These are phyloP conservation scores for Stenocarpella maydis DNA, from an alignment of 2,329 filamentous ascomycete genomes.

Conservation along the genomic window DNA sequence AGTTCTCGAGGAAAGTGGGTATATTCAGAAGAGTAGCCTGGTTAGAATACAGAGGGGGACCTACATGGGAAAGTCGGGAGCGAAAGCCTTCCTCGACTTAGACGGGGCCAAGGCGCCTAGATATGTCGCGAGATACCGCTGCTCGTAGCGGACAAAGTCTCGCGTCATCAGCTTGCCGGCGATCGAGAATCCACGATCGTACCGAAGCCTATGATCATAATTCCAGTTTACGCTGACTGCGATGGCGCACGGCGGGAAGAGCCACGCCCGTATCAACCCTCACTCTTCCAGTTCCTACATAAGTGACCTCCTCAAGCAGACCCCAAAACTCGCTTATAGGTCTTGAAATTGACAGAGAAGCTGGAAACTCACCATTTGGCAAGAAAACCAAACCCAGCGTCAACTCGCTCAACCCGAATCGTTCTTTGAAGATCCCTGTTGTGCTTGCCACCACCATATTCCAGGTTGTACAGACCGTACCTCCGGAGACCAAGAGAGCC, in stretches of 20 bases:
- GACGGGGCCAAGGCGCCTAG: constrained; percentile 40
- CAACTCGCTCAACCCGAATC: constrained; percentile 44
- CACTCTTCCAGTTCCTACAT: too few species aligned
- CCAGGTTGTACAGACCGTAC: constrained; percentile 56
- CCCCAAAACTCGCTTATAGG: too few species aligned
- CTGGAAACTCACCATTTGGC: constrained; percentile 38
- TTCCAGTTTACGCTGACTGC: background rate
- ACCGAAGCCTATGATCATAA: constrained; percentile 40
- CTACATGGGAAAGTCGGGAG: constrained; percentile 50
- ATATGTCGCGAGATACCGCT: constrained; percentile 42
- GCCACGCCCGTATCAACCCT: background rate
- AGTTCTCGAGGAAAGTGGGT: too few species aligned
- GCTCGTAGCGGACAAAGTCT: constrained; percentile 44
- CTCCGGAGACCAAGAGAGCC: constrained; percentile 52
- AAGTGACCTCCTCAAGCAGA: too few species aligned
- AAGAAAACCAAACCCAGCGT: constrained; percentile 40
- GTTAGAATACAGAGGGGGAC: background rate
- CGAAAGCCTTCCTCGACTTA: constrained; percentile 39
- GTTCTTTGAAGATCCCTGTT: constrained; percentile 48
- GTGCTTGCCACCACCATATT: constrained; percentile 57
- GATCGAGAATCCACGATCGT: constrained; percentile 51
- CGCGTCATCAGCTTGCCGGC: constrained; percentile 53
- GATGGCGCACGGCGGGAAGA: too few species aligned
- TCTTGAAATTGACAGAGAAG: too few species aligned
- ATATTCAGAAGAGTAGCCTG: background rate